These are phyloP conservation scores for Wickerhamiella bombiphila DNA, from an alignment of 805 yeast species.

Conservation along the genomic window DNA sequence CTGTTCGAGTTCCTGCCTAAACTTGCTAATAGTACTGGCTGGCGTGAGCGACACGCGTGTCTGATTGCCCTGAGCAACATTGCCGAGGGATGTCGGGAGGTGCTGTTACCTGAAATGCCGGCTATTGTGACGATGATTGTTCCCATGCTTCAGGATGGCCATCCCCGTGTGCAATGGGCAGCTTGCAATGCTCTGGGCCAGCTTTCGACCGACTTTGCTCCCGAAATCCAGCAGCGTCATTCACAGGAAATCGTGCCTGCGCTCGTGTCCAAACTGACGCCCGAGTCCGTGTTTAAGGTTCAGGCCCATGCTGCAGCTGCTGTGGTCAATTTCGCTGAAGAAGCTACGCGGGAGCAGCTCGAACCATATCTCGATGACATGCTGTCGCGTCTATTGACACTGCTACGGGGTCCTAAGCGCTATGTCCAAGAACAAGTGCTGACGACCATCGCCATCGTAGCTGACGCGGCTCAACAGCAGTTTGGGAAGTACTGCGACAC, in stretches of 20 bases:
- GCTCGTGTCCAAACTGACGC: conserved; percentile 62
- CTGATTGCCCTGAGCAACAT: conserved; percentile 93
- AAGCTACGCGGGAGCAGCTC: conserved; percentile 69
- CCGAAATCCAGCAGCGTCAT: conserved; percentile 64
- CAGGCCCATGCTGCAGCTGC: conserved; percentile 99
- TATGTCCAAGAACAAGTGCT: conserved; percentile 96
- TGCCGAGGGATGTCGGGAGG: conserved; percentile 94
- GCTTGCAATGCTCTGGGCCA: conserved; percentile 96
- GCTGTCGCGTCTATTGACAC: conserved; percentile 53
- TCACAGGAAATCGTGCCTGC: conserved; percentile 77
- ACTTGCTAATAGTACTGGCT: conserved; percentile 58
- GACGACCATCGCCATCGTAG: conserved; percentile 92
- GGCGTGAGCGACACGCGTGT: conserved; percentile 97
- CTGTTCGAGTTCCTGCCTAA: conserved; percentile 74
- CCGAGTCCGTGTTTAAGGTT: conserved; percentile 59
- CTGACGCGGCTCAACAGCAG: conserved; percentile 84
- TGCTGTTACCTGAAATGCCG: conserved; percentile 66
- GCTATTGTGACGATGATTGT: conserved; percentile 68
- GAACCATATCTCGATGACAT: conserved; percentile 87
- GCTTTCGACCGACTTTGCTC: conserved; percentile 92
- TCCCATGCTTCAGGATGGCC: conserved; percentile 74
- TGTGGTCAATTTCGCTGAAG: conserved; percentile 85
- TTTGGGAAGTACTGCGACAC: conserved; percentile 88
- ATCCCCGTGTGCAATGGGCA: conserved; percentile 92
- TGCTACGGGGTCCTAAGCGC: conserved; percentile 72